These are phyloP conservation scores for Exutisphaerella laricina DNA, from an alignment of 2,329 filamentous ascomycete genomes.

Conservation along the genomic window DNA sequence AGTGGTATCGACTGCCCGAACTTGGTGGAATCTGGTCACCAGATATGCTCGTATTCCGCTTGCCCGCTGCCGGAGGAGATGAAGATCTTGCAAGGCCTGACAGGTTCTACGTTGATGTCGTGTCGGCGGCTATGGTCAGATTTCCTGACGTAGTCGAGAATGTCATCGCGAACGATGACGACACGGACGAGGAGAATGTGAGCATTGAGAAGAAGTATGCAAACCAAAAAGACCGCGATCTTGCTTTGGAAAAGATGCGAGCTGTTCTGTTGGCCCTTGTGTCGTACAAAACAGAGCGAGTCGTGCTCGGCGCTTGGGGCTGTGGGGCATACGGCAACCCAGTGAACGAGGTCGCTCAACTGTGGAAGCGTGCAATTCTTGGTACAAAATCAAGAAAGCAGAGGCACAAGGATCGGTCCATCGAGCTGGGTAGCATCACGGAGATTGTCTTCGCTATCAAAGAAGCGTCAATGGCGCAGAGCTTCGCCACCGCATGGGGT, in stretches of 20 bases:
- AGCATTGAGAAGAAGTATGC: slow-evolving; percentile 29
- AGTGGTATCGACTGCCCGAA: slow-evolving; percentile 56
- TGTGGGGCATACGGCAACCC: slow-evolving; percentile 61
- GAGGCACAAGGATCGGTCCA: slow-evolving; percentile 26
- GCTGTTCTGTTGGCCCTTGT: slow-evolving; percentile 52
- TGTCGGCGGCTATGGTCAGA: slow-evolving; percentile 53
- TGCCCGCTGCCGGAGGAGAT: slow-evolving; percentile 30
- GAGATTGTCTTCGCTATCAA: slow-evolving; percentile 56
- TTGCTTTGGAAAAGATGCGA: slow-evolving; percentile 50
- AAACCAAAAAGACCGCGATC: slow-evolving; percentile 44
- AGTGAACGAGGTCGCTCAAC: slow-evolving; percentile 50
- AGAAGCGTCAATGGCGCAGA: slow-evolving; percentile 45
- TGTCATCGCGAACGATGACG: slow-evolving; percentile 1
- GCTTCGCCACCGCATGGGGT: slow-evolving; percentile 40
- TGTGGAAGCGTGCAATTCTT: slow-evolving; percentile 23
- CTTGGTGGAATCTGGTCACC: slow-evolving; percentile 50
- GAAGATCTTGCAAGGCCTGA: slow-evolving; percentile 40
- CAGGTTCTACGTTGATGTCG: slow-evolving; percentile 53
- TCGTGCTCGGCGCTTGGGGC: slow-evolving; percentile 60
- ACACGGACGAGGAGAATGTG: not conserved
- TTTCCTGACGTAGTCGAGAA: slow-evolving; percentile 44
- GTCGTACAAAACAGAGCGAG: slow-evolving; percentile 35
- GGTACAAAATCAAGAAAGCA: slow-evolving; percentile 37
- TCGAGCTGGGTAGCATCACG: slow-evolving; percentile 35
- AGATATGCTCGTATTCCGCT: slow-evolving; percentile 56